These are phyloP conservation scores for Mariannaea elegans DNA, from an alignment of 2,329 filamentous ascomycete genomes.

Conservation along the genomic window DNA sequence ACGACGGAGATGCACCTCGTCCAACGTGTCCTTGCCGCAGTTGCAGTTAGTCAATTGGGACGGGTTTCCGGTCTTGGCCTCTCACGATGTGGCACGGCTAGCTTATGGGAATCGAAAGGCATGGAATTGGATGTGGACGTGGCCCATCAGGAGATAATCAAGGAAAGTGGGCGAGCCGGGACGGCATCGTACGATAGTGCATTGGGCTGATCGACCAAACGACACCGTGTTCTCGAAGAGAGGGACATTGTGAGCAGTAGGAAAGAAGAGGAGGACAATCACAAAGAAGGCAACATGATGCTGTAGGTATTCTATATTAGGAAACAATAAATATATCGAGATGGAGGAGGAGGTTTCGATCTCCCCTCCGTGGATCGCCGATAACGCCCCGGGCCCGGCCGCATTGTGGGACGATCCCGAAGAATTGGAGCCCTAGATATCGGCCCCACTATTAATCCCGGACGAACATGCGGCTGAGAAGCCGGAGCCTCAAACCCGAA, in stretches of 20 bases:
- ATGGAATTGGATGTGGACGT: slow-evolving; percentile 1
- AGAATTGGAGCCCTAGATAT: slow-evolving; percentile 1
- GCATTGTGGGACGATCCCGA: slow-evolving; percentile 14
- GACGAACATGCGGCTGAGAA: slow-evolving; percentile 10
- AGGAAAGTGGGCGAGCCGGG: slow-evolving; percentile 18
- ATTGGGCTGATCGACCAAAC: slow-evolving; percentile 1
- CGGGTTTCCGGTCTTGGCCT: not conserved
- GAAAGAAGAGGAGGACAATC: not conserved
- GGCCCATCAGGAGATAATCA: slow-evolving; percentile 24
- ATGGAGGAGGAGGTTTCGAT: not conserved
- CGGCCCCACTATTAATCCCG: slow-evolving; percentile 11
- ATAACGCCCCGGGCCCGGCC: slow-evolving; percentile 4
- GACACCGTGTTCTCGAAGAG: slow-evolving; percentile 16
- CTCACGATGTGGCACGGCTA: slow-evolving; percentile 5
- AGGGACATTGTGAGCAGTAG: not conserved
- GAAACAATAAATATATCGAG: not conserved
- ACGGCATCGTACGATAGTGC: slow-evolving; percentile 25
- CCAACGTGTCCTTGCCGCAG: slow-evolving; percentile 11
- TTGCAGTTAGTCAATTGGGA: not conserved
- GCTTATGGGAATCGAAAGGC: slow-evolving; percentile 12
- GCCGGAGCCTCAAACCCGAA: slow-evolving; percentile 10
- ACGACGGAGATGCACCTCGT: slow-evolving; percentile 2
- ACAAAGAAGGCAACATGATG: not conserved
- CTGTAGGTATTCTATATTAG: not conserved
- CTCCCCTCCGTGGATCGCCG: slow-evolving; percentile 1